Evolutionary conservation across 768 basidiomycete species (phyloP).

Genomic region (Agaricus subrufescens): DNA sequence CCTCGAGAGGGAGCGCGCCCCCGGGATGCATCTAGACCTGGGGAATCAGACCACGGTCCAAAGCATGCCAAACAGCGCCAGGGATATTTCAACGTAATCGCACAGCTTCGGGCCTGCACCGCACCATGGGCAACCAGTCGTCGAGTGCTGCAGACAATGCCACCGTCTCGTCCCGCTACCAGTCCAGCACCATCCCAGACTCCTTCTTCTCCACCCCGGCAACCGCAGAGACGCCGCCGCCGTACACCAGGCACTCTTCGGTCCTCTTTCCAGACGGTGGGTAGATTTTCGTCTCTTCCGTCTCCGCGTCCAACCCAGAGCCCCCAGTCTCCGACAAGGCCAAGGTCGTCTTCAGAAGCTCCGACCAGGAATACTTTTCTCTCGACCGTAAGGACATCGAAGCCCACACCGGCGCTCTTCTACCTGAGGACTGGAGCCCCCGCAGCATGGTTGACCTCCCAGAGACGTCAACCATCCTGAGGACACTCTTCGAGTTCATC

Average conservation of each 20-base stretch:
- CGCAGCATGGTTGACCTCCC: slow-evolving; percentile 3
- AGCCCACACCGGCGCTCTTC: slow-evolving; percentile 12
- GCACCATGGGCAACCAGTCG: not conserved
- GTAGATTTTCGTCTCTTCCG: too few species aligned
- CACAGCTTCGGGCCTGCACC: not conserved
- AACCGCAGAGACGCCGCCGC: not conserved
- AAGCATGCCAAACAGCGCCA: too few species aligned
- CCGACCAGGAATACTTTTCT: not conserved
- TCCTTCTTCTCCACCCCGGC: not conserved
- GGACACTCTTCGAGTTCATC: slow-evolving; percentile 15
- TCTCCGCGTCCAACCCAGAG: not conserved
- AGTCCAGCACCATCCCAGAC: slow-evolving; percentile 4
- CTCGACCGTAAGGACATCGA: slow-evolving; percentile 14
- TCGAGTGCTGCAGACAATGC: not conserved
- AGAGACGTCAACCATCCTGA: slow-evolving; percentile 12
- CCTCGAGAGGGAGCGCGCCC: too few species aligned
- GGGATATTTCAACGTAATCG: not conserved
- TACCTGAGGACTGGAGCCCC: slow-evolving; percentile 11
- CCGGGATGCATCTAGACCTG: too few species aligned
- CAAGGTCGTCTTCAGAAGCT: not conserved
- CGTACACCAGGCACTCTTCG: not conserved
- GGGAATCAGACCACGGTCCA: too few species aligned
- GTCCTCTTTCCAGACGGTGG: not conserved
- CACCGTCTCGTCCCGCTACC: not conserved
- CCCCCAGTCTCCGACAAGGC: not conserved